Evolutionary conservation across 805 yeast genomes (phyloP).

Genomic region (Candida awuae): DNA sequence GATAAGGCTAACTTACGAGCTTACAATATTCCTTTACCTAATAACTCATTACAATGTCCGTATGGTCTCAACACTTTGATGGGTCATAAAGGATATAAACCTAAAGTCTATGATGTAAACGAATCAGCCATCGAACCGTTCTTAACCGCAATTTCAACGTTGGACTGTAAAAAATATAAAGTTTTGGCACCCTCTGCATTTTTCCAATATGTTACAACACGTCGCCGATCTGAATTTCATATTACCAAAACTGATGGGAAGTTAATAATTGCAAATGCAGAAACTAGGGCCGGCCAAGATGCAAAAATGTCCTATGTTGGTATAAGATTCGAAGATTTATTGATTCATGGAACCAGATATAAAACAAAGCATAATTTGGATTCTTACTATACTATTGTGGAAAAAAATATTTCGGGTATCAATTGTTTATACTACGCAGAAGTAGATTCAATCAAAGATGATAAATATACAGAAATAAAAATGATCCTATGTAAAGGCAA

Average conservation of each 20-base stretch:
- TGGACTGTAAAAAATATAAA: background rate
- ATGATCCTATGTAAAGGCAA: constrained; percentile 10
- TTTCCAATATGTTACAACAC: constrained; percentile 11
- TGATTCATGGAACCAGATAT: constrained; percentile 7
- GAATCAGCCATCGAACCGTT: too few relatives aligned
- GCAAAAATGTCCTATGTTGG: constrained; percentile 13
- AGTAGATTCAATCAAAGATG: constrained; percentile 9
- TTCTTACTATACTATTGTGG: constrained; percentile 9
- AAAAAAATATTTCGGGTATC: constrained; percentile 4
- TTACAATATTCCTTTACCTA: too few relatives aligned
- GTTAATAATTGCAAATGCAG: constrained; percentile 10
- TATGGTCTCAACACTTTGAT: too few relatives aligned
- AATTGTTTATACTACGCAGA: constrained; percentile 12
- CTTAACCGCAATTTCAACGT: background rate
- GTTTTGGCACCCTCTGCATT: constrained; percentile 12
- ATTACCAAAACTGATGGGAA: constrained; percentile 4
- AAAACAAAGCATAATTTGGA: constrained; percentile 12
- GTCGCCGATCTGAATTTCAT: constrained; percentile 8
- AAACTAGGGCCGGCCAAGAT: constrained; percentile 10
- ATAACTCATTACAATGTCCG: too few relatives aligned
- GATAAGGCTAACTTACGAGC: too few relatives aligned
- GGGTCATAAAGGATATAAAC: too few relatives aligned
- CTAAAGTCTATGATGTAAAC: too few relatives aligned
- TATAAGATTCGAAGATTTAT: constrained; percentile 17
- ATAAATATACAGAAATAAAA: constrained; percentile 14